phyloP scores from a whole-genome alignment of 2,329 filamentous ascomycete species.

The Fusarium agapanthi region DNA sequence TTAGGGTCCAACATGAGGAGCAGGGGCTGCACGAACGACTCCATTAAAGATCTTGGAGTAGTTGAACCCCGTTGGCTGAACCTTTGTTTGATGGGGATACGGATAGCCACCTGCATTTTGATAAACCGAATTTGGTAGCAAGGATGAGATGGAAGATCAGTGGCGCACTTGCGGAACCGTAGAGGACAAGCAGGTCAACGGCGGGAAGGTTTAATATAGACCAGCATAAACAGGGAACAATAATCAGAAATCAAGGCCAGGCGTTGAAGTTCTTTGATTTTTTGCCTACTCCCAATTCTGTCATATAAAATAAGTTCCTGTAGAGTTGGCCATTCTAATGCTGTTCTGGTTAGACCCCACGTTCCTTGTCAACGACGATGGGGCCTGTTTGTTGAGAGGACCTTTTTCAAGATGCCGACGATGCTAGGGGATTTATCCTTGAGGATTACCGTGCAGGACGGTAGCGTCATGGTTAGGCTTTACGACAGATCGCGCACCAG shows the following conservation, averaged over 20 bases:
- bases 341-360: neutral
- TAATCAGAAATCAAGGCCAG: slow-evolving; percentile 23
- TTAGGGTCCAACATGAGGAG: neutral
- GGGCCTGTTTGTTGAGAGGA: neutral
- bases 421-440: slow-evolving; percentile 13
- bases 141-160: slow-evolving; percentile 20
- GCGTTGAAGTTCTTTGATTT: slow-evolving; percentile 3
- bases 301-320: slow-evolving; percentile 3
- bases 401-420: neutral
- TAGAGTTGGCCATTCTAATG: neutral
- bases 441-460: neutral
- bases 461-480: slow-evolving; percentile 3
- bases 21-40: slow-evolving; percentile 20
- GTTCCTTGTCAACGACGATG: neutral
- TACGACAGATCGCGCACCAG: slow-evolving; percentile 1
- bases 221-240: slow-evolving; percentile 18
- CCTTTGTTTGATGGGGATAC: slow-evolving; percentile 22
- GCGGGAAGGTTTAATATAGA: slow-evolving; percentile 21
- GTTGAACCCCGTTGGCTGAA: slow-evolving; percentile 18
- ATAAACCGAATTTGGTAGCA: slow-evolving; percentile 25
- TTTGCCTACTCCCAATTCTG: slow-evolving; percentile 6
- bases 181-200: slow-evolving; percentile 1
- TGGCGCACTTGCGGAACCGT: slow-evolving; percentile 6
- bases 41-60: slow-evolving; percentile 12
- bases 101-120: slow-evolving; percentile 26